Base-by-base conservation (phyloP, 345 rosid species). In the Gynandropsis gynandra region DNA sequence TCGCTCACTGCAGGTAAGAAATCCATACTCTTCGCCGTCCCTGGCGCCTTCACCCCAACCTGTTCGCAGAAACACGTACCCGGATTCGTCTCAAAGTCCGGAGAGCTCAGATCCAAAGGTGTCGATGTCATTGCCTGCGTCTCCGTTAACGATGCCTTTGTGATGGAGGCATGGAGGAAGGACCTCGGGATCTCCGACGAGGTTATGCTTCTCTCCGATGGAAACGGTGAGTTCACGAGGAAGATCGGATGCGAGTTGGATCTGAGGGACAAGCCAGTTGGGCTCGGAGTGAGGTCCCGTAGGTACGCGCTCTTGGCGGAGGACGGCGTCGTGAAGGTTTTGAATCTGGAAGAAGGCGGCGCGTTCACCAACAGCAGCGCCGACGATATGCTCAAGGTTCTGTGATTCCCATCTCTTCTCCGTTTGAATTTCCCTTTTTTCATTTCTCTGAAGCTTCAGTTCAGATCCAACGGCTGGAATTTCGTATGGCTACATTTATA, bases 21-120 rank as follows among this genome's bases (percentile, higher is more conserved):
- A 59, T 8, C 89, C 35, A 71, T 90, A 72, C 72, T 90, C 18
- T 83, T 90, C 79, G 89, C 94, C 32, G 89, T 89, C 19, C 95
- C 96, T 0, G 94, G 95, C 4, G 97, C 97, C 5, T 89, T 89
- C 76, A 90, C 98, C 0, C 96, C 96, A 9, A 90, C 95, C 4
- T 90, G 96, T 62, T 86, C 95, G 0, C 98, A 86, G 58, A 86
- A 90, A 50, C 98, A 90, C 74, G 83, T 83, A 12, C 94, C 98
- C 0, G 85, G 96, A 10, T 90, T 86, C 81, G 82, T 83, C 12
- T 88, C 83, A 43, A 90, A 82, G 10, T 74, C 85, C 0, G 78
- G 65, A 9, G 96, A 86, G 64, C 78, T 86, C 50, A 86, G 79
- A 68, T 64, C 96, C 24, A 86, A 90, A 56, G 92, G 98, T n/a